Percentiles rank a stretch among this genome's conserved stretches.
These are phyloP conservation scores for Tylopilus balloui DNA, from an alignment of 768 basidiomycete genomes.

Conservation along the genomic window DNA sequence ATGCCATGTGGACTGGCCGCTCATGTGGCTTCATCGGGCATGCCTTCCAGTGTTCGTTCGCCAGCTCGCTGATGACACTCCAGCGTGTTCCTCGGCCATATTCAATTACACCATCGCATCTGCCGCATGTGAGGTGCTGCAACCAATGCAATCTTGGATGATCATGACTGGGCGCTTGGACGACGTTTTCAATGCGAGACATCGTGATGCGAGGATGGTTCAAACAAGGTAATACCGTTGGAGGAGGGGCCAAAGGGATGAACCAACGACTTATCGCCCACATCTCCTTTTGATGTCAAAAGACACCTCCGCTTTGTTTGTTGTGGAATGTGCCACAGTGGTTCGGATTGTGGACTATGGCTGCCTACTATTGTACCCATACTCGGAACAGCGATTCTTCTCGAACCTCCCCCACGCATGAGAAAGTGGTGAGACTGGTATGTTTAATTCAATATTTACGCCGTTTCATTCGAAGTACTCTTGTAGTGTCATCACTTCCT, in stretches of 20 bases:
- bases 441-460: constrained; percentile 20
- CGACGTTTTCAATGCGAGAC: constrained; percentile 15
- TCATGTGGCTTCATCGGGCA: constrained; percentile 24
- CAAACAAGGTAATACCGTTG: constrained; percentile 11
- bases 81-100: constrained; percentile 27
- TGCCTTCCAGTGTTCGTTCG: constrained; percentile 24
- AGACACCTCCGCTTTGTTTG: constrained; percentile 27
- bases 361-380: constrained; percentile 21
- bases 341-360: constrained; percentile 16
- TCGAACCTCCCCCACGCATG: constrained; percentile 15
- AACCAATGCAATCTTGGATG: constrained; percentile 9
- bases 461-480: constrained; percentile 23
- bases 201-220: constrained; percentile 10
- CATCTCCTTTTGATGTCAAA: constrained; percentile 23
- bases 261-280: constrained; percentile 1
- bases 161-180: constrained; percentile 8
- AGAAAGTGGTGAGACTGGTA: constrained; percentile 21
- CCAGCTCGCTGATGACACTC: constrained; percentile 26
- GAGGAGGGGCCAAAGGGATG: constrained; percentile 5
- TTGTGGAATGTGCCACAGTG: constrained; percentile 28
- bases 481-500: constrained; percentile 11
- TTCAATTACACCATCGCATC: constrained; percentile 23
- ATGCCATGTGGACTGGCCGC: constrained; percentile 6
- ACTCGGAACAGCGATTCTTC: constrained; percentile 17
- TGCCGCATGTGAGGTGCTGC: constrained; percentile 24